These are phyloP conservation scores for Mycena alexandri DNA, from an alignment of 768 basidiomycete genomes.

Conservation along the genomic window DNA sequence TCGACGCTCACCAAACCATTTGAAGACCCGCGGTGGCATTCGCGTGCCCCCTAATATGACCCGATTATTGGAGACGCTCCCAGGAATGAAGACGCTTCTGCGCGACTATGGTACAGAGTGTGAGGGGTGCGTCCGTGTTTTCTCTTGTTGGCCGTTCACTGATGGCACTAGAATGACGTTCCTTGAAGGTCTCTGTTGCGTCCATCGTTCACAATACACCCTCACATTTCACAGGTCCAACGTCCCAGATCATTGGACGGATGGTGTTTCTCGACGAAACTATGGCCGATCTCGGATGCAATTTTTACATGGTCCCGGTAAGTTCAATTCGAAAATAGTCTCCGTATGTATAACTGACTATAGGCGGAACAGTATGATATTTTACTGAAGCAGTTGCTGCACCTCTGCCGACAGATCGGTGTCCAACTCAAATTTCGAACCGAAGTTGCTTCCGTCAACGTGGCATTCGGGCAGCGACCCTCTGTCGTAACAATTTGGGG, in stretches of 20 bases:
- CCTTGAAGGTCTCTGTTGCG: background rate
- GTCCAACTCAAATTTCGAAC: background rate
- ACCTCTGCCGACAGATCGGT: background rate
- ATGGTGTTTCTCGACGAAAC: constrained; percentile 1
- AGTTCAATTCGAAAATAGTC: background rate
- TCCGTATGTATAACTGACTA: background rate
- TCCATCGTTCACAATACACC: background rate
- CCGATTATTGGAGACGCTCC: constrained; percentile 28
- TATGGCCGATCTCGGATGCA: constrained; percentile 12
- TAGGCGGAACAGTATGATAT: background rate
- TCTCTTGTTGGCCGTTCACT: background rate
- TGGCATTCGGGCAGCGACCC: background rate
- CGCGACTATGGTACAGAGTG: constrained; percentile 6
- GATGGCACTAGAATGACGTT: background rate
- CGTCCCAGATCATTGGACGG: background rate
- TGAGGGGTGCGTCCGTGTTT: constrained; percentile 1
- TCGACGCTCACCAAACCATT: too few relatives aligned
- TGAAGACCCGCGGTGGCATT: too few relatives aligned
- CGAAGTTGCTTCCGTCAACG: constrained; percentile 1
- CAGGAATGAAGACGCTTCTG: constrained; percentile 21
- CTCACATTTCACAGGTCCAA: background rate
- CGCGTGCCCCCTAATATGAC: constrained; percentile 36
- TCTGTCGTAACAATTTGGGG: background rate
- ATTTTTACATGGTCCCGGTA: constrained; percentile 18
- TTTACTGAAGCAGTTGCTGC: background rate